Base-by-base conservation (phyloP, 768 basidiomycete species). In the Tephrocybe sp. region DNA sequence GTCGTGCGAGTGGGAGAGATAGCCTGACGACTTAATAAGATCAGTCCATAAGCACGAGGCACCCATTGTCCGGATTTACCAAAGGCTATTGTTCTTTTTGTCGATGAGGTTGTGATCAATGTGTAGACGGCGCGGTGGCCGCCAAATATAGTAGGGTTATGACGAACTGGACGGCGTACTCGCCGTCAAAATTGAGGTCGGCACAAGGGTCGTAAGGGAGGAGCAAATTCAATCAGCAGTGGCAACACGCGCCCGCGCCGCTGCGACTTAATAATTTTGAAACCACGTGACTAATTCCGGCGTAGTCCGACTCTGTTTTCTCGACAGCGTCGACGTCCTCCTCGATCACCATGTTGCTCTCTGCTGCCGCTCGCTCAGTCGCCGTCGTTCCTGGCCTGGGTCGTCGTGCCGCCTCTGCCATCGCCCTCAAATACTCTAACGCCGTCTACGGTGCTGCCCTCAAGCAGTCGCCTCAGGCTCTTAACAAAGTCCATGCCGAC, bases 401-500 rank as follows among this genome's bases (percentile, higher is more conserved):
- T 57, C 82, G 80, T 55, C 88, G 90, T 43, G 82, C 86, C 12
- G 89, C 85, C 43, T 89, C 87, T 28, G 70, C 79, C 52, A 86
- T 93, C 57, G 86, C 91, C 9, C 69, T 79, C 62, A 93, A 92
- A 71, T 93, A 93, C 64, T 89, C 91, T 55, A 85, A 85, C 51
- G 91, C 91, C 26, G 75, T 84, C 53, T 93, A 87, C 64, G 79
- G 81, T 32, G 91, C 91, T 28, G 87, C 91, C 7, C 83, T 93
- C 61, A 74, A 82, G 57, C 89, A 88, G 73, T 94, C 92, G 3
- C 85, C 91, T 21, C 81, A 84, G 64, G 79, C 82, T 39, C 87
- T 98, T 69, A 84, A 69, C 70, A 86, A 88, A 66, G 90, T 98
- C 61, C 89, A 94, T 69, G 64, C 83, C 40, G 97, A 98, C 65